Percentiles rank a stretch among this genome's conserved stretches.
phyloP scores from a whole-genome alignment of 2,329 filamentous ascomycete species.

The Fusarium pilosicola region DNA sequence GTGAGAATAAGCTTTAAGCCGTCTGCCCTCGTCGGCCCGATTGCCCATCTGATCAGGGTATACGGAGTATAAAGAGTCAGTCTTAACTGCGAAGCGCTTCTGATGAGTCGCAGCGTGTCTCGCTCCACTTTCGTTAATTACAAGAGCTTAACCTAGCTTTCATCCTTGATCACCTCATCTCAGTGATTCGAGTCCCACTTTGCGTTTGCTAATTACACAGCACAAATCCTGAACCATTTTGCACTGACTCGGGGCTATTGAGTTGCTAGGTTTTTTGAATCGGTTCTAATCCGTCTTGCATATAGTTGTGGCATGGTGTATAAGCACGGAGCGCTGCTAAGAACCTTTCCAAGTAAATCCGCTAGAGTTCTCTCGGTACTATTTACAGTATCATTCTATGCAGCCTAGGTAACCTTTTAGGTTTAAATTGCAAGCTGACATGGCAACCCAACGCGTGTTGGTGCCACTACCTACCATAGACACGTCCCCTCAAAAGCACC shows the following conservation, averaged over 20 bases:
- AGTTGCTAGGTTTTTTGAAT: neutral
- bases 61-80: neutral
- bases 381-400: neutral
- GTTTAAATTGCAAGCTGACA: neutral
- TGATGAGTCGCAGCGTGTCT: neutral
- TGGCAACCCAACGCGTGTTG: neutral
- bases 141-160: neutral
- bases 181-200: neutral
- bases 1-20: no score
- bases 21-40: neutral
- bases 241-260: neutral
- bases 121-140: neutral
- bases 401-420: neutral
- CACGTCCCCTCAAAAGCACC: rapidly evolving
- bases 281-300: neutral
- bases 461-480: neutral
- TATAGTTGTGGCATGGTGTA: rapidly evolving
- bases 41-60: no score
- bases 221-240: neutral
- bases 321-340: neutral
- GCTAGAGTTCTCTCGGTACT: neutral
- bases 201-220: neutral
- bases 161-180: neutral
- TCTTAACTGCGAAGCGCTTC: neutral
- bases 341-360: no score